Evolutionary conservation across 257 asterid genomes (phyloP).

Genomic region (Leptodermis oblonga): DNA sequence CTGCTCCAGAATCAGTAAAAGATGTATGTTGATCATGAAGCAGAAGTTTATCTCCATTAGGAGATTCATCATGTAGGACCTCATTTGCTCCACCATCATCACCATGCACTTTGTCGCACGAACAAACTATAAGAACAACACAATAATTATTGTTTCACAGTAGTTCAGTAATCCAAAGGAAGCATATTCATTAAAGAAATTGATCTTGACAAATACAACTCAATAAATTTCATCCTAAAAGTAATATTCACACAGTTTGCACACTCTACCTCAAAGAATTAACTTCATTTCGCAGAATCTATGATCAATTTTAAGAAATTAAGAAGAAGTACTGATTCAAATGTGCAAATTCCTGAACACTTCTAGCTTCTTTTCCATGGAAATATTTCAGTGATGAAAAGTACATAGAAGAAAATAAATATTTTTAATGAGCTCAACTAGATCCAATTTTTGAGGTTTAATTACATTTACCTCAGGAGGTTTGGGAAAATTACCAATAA

Average conservation of each 20-base stretch:
- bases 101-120: constrained; percentile 13
- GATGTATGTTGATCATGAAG: constrained; percentile 22
- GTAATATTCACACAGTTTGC: background rate
- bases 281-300: background rate
- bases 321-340: background rate
- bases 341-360: background rate
- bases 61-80: constrained; percentile 19
- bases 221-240: background rate
- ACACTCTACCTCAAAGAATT: background rate
- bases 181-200: background rate
- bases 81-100: constrained; percentile 22
- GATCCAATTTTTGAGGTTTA: too few relatives aligned
- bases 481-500: too few relatives aligned
- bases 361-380: background rate
- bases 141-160: background rate
- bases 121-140: constrained; percentile 27
- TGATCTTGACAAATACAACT: background rate
- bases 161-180: background rate
- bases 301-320: background rate
- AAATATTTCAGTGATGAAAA: background rate
- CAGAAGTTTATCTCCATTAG: constrained; percentile 11
- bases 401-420: too few relatives aligned
- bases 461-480: too few relatives aligned
- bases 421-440: too few relatives aligned
- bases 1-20: constrained; percentile 14